phyloP scores from a whole-genome alignment of 192 early-diverging fungal species.

The Rhizophagus prolifer region DNA sequence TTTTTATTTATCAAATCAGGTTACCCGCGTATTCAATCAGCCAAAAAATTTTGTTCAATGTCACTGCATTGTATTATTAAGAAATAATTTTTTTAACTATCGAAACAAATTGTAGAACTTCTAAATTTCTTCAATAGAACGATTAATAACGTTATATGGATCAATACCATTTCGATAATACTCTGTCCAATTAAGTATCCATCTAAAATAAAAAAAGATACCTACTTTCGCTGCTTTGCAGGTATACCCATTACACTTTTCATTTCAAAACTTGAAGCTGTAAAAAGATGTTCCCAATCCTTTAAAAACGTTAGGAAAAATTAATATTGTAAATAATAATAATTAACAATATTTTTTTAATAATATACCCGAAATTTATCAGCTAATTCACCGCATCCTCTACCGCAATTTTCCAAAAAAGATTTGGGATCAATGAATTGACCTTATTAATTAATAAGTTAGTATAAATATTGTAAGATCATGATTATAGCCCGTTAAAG shows the following conservation, averaged over 20 bases:
- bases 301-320: neutral
- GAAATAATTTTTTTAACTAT: too few species aligned
- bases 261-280: constrained; percentile 49
- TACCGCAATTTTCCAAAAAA: constrained; percentile 17
- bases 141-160: constrained; percentile 16
- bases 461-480: neutral
- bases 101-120: too few species aligned
- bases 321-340: neutral
- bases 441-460: neutral
- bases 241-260: constrained; percentile 55
- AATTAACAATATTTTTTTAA: neutral
- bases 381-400: constrained; percentile 15
- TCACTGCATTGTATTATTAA: too few species aligned
- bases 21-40: too few species aligned
- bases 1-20: too few species aligned
- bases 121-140: too few species aligned
- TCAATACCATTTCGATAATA: constrained; percentile 18
- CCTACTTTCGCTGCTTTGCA: constrained; percentile 60
- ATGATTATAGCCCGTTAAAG: neutral
- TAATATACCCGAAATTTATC: constrained; percentile 24
- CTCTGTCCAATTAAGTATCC: constrained; percentile 21
- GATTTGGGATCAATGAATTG: neutral
- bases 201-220: constrained; percentile 13
- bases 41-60: too few species aligned
- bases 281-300: constrained; percentile 65